Evolutionary conservation across 129 eudicot genomes (phyloP), one percentile per base, ranked within the genome.

Genomic region (Arctium minus): DNA sequence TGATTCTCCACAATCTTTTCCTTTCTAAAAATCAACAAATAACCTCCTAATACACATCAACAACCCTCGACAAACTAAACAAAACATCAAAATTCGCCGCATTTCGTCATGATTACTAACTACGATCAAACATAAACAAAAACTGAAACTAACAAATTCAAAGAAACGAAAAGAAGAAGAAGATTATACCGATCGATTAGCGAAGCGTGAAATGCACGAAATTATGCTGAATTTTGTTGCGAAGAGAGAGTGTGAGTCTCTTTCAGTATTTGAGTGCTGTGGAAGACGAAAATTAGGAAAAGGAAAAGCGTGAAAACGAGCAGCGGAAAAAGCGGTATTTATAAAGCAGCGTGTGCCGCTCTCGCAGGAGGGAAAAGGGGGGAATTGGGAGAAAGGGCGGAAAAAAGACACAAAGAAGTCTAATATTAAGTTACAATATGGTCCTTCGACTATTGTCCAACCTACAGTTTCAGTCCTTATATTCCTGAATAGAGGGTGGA

Each of bases 141-240:
- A 72, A 15, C 22, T 30, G 8, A 74, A 77, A 68, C 2, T n/a
- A 82, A n/a, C 42, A 83, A 78, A 77, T 70, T 76, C 0, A 18
- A 6, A 15, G 81, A 70, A 36, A 8, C 29, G 42, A 4, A 1
- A 36, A 11, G 22, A 33, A 69, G 77, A 35, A 12, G 33, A 8
- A 18, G 27, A 22, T 22, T 22, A 22, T 83, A 83, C 82, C 86
- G 82, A 83, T 83, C 78, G 86, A 71, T 8, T 78, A 83, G 18
- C 5, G 82, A 83, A 77, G 78, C 86, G 86, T 71, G 79, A 77
- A 83, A 83, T 77, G 86, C 62, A 77, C 74, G 86, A n/a, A 83
- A 77, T 77, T 53, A 12, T 70, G 86, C 44, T 70, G 86, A 70
- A 76, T 11, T 6, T 60, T 22, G 27, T 6, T 38, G 38, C 2